phyloP scores from a whole-genome alignment of 2,329 filamentous ascomycete species.

The Stylonectria norvegica region DNA sequence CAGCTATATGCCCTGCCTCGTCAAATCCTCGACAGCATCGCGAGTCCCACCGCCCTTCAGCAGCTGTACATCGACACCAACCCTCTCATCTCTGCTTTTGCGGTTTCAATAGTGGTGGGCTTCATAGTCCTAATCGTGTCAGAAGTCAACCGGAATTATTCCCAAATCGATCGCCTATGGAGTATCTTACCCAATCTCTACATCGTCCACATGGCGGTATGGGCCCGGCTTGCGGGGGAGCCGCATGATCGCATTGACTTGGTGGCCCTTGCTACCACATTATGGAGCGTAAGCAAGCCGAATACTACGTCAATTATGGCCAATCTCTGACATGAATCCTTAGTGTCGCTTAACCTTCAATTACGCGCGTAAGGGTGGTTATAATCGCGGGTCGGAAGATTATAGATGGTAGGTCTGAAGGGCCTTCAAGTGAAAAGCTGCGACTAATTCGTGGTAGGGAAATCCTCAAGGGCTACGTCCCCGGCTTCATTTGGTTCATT shows the following conservation, averaged over 20 bases:
- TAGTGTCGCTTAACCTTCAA: slow-evolving; percentile 86
- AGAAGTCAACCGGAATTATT: slow-evolving; percentile 90
- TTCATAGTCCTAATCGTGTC: slow-evolving; percentile 70
- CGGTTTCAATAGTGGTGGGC: slow-evolving; percentile 67
- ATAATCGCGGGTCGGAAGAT: slow-evolving; percentile 84
- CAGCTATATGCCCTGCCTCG: slow-evolving; percentile 69
- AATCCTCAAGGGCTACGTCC: slow-evolving; percentile 65
- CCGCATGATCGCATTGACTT: slow-evolving; percentile 69
- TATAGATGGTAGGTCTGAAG: slow-evolving; percentile 70
- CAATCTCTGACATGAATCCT: background rate
- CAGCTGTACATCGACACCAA: slow-evolving; percentile 81
- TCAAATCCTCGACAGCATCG: slow-evolving; percentile 57
- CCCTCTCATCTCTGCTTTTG: slow-evolving; percentile 73
- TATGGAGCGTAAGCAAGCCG: slow-evolving; percentile 72
- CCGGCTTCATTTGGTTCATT: slow-evolving; percentile 67
- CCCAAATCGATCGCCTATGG: slow-evolving; percentile 94
- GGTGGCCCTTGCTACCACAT: slow-evolving; percentile 62
- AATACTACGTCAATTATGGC: background rate
- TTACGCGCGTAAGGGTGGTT: slow-evolving; percentile 94
- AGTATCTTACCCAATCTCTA: slow-evolving; percentile 85
- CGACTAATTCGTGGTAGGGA: slow-evolving; percentile 45
- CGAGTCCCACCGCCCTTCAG: slow-evolving; percentile 59
- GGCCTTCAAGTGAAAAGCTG: background rate
- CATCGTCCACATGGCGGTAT: slow-evolving; percentile 78
- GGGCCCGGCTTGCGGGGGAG: slow-evolving; percentile 72